Percentiles rank a stretch among this genome's conserved stretches.
These are phyloP conservation scores for Cyberlindnera petersonii DNA, from an alignment of 805 yeast species.

Conservation along the genomic window DNA sequence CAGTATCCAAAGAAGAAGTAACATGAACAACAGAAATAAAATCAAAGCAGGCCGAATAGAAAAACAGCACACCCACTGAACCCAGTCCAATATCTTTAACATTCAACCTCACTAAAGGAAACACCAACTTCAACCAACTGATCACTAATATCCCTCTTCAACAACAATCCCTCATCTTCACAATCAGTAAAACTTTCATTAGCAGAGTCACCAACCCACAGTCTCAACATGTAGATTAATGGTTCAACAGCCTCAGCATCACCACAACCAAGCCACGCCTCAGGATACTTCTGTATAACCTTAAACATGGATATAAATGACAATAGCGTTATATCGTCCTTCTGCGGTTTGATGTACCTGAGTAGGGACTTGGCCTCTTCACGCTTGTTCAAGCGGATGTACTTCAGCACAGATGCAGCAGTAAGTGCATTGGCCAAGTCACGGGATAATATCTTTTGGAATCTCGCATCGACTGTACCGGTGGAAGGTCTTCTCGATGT, in stretches of 20 bases:
- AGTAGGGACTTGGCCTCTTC: conserved; percentile 17
- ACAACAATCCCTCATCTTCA: conserved; percentile 21
- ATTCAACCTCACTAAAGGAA: conserved; percentile 21
- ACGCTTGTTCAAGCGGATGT: conserved; percentile 17
- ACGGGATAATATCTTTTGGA: conserved; percentile 20
- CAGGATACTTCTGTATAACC: conserved; percentile 26
- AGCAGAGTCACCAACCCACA: conserved; percentile 29
- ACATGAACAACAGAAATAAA: neutral
- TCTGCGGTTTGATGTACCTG: conserved; percentile 18
- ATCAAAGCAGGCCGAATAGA: too few species aligned
- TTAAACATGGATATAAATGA: conserved; percentile 28
- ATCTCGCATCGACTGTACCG: conserved; percentile 15
- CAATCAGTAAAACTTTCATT: conserved; percentile 24
- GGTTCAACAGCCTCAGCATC: conserved; percentile 21
- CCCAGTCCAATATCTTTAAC: too few species aligned
- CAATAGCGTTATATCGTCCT: conserved; percentile 23
- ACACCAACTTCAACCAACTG: conserved; percentile 27
- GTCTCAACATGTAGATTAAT: conserved; percentile 24
- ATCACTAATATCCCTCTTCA: conserved; percentile 31
- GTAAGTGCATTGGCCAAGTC: conserved; percentile 26
- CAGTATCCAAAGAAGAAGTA: too few species aligned
- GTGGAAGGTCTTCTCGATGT: conserved; percentile 8
- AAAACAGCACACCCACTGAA: too few species aligned
- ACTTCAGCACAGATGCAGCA: conserved; percentile 24
- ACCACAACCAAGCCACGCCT: conserved; percentile 20